Percentiles rank a stretch among this genome's conserved stretches.
phyloP scores from a whole-genome alignment of 805 yeast genomes.

The Metahyphopichia silvanorum region DNA sequence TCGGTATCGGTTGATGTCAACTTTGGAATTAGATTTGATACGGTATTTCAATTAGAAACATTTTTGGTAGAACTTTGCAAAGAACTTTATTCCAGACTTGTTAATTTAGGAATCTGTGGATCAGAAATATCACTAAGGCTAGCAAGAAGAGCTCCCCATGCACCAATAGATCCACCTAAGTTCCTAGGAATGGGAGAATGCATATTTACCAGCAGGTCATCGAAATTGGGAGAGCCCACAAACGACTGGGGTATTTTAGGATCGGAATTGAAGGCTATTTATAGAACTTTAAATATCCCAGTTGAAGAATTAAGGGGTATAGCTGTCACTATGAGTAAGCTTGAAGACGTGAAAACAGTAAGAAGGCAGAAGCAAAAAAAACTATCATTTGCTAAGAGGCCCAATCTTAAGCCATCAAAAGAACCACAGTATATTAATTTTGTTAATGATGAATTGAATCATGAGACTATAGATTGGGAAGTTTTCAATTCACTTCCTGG shows the following conservation, averaged over 20 bases:
- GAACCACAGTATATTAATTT: neutral
- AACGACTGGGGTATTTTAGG: constrained; percentile 59
- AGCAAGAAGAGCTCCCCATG: constrained; percentile 59
- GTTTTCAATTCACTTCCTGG: constrained; percentile 64
- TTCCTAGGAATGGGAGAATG: constrained; percentile 83
- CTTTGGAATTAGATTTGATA: constrained; percentile 81
- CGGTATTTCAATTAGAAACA: constrained; percentile 54
- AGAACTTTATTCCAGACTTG: constrained; percentile 58
- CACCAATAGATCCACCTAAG: constrained; percentile 75
- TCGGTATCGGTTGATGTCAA: constrained; percentile 85
- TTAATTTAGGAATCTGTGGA: constrained; percentile 46
- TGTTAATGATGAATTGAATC: constrained; percentile 4
- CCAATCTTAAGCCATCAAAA: neutral
- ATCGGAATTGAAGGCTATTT: constrained; percentile 55
- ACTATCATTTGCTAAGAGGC: constrained; percentile 12
- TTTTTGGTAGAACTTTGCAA: constrained; percentile 57
- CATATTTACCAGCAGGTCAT: constrained; percentile 56
- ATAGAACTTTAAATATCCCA: constrained; percentile 54
- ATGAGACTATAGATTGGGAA: constrained; percentile 55
- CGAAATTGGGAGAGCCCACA: constrained; percentile 60
- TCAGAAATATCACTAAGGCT: constrained; percentile 62
- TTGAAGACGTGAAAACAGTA: constrained; percentile 38
- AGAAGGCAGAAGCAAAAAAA: constrained; percentile 20
- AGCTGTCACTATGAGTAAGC: constrained; percentile 62
- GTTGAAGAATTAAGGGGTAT: constrained; percentile 75